Percentiles rank a stretch among this genome's conserved stretches.
These are phyloP conservation scores for Ziziphus jujuba DNA, from an alignment of 306 rosid species.

Conservation along the genomic window DNA sequence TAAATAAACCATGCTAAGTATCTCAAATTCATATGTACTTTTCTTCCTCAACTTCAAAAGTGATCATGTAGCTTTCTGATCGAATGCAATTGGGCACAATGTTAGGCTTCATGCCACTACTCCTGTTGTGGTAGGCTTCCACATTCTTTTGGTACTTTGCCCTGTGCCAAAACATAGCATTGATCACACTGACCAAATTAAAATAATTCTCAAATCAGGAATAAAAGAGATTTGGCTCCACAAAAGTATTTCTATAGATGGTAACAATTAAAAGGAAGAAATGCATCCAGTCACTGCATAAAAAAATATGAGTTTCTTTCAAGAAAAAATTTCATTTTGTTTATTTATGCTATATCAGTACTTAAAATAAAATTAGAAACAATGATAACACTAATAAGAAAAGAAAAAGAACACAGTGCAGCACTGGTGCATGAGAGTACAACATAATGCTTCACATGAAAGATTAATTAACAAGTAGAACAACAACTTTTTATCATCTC, in stretches of 20 bases:
- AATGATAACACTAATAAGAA: too few relatives aligned
- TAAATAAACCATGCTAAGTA: conserved; percentile 21
- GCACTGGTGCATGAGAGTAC: neutral
- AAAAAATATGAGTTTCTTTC: too few relatives aligned
- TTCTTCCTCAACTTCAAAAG: conserved; percentile 97
- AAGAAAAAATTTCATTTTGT: too few relatives aligned
- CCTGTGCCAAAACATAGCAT: conserved; percentile 38
- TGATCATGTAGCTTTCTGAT: conserved; percentile 91
- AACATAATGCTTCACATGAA: neutral
- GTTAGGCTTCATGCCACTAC: conserved; percentile 88
- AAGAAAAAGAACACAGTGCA: too few relatives aligned
- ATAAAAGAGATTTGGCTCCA: neutral
- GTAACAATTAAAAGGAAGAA: too few relatives aligned
- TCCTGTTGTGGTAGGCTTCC: conserved; percentile 92
- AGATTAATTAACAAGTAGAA: conserved; percentile 7
- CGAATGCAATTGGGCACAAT: conserved; percentile 98
- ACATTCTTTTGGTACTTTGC: conserved; percentile 98
- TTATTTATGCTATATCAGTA: too few relatives aligned
- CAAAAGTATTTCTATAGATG: too few relatives aligned
- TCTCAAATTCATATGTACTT: conserved; percentile 50
- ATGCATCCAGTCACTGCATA: too few relatives aligned
- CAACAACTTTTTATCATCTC: neutral
- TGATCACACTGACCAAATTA: neutral
- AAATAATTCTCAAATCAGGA: neutral
- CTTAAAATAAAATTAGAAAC: too few relatives aligned